phyloP scores from a whole-genome alignment of 768 basidiomycete species.

The Leccinum barrowsii region DNA sequence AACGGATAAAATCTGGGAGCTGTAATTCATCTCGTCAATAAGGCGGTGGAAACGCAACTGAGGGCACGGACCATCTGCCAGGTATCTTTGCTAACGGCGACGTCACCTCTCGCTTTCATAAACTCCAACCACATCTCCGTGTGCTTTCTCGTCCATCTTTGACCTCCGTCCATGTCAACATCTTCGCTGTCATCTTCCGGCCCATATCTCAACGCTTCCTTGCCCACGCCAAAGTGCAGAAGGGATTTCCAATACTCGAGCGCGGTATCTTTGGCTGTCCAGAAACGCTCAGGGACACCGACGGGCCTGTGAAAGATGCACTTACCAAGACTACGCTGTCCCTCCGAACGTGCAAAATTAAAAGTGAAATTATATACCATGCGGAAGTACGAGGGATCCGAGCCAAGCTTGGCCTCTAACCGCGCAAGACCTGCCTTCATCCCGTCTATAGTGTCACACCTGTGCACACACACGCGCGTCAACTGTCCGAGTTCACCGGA shows the following conservation, averaged over 20 bases:
- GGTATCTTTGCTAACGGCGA: constrained; percentile 85
- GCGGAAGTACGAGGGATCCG: constrained; percentile 66
- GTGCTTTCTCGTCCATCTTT: constrained; percentile 63
- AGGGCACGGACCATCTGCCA: constrained; percentile 71
- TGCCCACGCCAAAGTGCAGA: constrained; percentile 64
- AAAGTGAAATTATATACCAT: constrained; percentile 81
- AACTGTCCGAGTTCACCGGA: constrained; percentile 5
- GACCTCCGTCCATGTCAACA: constrained; percentile 39
- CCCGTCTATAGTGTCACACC: constrained; percentile 59
- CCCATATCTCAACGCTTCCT: constrained; percentile 56
- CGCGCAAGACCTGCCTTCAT: constrained; percentile 57
- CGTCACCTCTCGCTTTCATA: constrained; percentile 55
- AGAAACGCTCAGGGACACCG: neutral
- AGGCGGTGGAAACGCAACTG: neutral
- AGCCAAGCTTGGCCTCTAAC: constrained; percentile 57
- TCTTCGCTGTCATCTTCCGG: constrained; percentile 42
- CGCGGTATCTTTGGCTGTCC: constrained; percentile 63
- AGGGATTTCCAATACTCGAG: constrained; percentile 77
- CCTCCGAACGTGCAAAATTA: constrained; percentile 69
- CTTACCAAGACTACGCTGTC: constrained; percentile 78
- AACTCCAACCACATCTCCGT: constrained; percentile 80
- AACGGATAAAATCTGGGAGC: constrained; percentile 78
- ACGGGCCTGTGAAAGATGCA: constrained; percentile 2
- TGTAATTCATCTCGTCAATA: constrained; percentile 28
- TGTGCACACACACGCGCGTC: constrained; percentile 25